These are phyloP conservation scores for Rhizophlyctis rosea DNA, from an alignment of 192 early-diverging fungal genomes.

Conservation along the genomic window DNA sequence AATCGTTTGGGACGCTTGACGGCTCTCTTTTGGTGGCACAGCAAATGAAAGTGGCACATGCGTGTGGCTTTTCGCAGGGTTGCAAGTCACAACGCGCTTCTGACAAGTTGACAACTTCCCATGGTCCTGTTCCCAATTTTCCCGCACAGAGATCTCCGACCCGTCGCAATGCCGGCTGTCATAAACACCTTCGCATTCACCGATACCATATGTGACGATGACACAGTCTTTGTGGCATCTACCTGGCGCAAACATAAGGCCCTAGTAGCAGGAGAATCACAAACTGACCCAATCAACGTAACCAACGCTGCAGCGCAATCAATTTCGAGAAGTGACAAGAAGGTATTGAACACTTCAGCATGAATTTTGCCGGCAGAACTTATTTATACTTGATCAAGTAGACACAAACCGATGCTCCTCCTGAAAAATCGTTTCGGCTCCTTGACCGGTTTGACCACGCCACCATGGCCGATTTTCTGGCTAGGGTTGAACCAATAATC, in stretches of 20 bases:
- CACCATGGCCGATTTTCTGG: slow-evolving; percentile 31
- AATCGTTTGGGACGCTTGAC: too few relatives aligned
- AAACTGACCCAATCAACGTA: slow-evolving; percentile 10
- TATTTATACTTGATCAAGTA: slow-evolving; percentile 1
- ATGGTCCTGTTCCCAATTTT: too few relatives aligned
- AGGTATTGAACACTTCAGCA: neutral
- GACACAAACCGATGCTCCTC: slow-evolving; percentile 37
- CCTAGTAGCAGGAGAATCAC: slow-evolving; percentile 5
- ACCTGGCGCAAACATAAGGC: slow-evolving; percentile 19
- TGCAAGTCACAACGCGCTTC: too few relatives aligned
- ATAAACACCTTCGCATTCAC: too few relatives aligned
- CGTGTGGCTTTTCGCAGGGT: too few relatives aligned
- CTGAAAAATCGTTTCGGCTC: slow-evolving; percentile 4
- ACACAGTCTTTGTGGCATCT: too few relatives aligned
- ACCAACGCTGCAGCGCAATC: slow-evolving; percentile 4
- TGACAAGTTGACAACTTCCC: too few relatives aligned
- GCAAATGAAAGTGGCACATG: too few relatives aligned
- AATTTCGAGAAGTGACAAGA: neutral
- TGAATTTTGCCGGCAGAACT: slow-evolving; percentile 16
- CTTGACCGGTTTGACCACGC: slow-evolving; percentile 25
- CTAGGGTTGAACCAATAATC: slow-evolving; percentile 33
- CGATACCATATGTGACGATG: too few relatives aligned
- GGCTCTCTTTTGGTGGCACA: too few relatives aligned
- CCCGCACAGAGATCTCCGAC: too few relatives aligned
- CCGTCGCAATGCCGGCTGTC: too few relatives aligned